Conservation (phyloP, 495 filamentous ascomycete species). For the Collariella sp. region DNA sequence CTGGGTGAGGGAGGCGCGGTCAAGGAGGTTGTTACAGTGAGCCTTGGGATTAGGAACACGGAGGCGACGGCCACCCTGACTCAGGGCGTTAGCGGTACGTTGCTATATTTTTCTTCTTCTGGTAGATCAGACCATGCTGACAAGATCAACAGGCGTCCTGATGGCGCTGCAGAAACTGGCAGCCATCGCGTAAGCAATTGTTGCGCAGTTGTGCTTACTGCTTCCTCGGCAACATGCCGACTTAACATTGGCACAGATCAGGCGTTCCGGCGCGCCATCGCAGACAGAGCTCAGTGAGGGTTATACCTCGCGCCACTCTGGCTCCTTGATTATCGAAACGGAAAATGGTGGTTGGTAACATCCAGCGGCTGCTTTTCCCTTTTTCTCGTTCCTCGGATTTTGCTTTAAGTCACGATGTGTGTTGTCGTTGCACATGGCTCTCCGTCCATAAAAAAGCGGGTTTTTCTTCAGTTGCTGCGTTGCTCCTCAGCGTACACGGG, state of each 20-base stretch:
- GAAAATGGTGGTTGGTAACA: conserved; percentile 3
- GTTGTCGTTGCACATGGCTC: not conserved
- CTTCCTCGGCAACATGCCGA: not conserved
- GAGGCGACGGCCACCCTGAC: conserved; percentile 78
- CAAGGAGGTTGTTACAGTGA: conserved; percentile 69
- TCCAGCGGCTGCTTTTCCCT: conserved; percentile 1
- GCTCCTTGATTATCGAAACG: not conserved
- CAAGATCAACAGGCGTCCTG: conserved; percentile 5
- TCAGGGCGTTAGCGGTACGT: conserved; percentile 77
- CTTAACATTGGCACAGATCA: conserved; percentile 5
- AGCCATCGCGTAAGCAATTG: conserved; percentile 8
- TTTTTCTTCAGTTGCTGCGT: not conserved
- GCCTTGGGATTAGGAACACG: conserved; percentile 73
- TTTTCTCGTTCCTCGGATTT: not conserved
- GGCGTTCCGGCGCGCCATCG: conserved; percentile 6
- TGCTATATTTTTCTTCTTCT: not conserved
- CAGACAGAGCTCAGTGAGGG: conserved; percentile 5
- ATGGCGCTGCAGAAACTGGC: conserved; percentile 12
- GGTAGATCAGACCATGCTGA: not conserved
- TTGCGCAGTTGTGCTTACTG: not conserved
- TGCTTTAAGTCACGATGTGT: not conserved
- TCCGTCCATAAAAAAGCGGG: not conserved
- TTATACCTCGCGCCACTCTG: not conserved
- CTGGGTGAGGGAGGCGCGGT: conserved; percentile 47
- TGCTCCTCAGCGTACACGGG: not conserved